Evolutionary conservation across 2,329 filamentous ascomycete genomes (phyloP), one percentile per base, ranked within the genome.

Genomic region (Xylaria sp.): DNA sequence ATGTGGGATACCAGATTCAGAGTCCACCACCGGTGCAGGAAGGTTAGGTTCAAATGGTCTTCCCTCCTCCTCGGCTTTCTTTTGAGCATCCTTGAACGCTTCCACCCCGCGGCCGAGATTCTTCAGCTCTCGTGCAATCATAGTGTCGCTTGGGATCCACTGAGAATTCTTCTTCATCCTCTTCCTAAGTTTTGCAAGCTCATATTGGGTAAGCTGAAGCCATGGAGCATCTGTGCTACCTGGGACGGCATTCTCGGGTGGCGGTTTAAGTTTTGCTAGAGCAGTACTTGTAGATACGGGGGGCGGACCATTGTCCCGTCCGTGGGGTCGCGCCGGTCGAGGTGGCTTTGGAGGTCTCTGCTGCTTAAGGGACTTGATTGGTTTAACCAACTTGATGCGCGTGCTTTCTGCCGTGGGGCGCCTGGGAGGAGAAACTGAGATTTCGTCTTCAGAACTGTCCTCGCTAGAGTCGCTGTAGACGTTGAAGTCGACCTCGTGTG

Each of bases 141-240:
- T 96, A 0, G 93, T 94, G 74, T 93, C 91, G 71, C 92, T 94
- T 0, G 93, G 93, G 2, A 89, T 90, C 93, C 93, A 96, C 4
- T 92, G 90, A 0, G 92, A 91, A 76, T 96, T 96, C 85, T 96
- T 96, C 86, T 96, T 96, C 93, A 96, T 96, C 20, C 91, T 87
- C 81, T 96, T 96, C 69, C 93, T 85, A 8, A 96, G 84, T 71
- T 89, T 87, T 0, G 89, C 89, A 56, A 92, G 83, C 77, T 92
- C 90, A 71, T 88, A 91, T 18, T 85, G 82, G 7, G 89, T 91
- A 46, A 92, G 83, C 73, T 89, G 88, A 28, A 91, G 82, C 90
- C 90, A 92, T 0, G 90, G 90, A 12, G 88, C 86, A 74, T 91
- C 86, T 2, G 83, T 75, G 65, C 88, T 89, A 34, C 89, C 89